Evolutionary conservation across 768 basidiomycete species (phyloP), one percentile per base, ranked within the genome.

Genomic region (Hortiboletus campestris): DNA sequence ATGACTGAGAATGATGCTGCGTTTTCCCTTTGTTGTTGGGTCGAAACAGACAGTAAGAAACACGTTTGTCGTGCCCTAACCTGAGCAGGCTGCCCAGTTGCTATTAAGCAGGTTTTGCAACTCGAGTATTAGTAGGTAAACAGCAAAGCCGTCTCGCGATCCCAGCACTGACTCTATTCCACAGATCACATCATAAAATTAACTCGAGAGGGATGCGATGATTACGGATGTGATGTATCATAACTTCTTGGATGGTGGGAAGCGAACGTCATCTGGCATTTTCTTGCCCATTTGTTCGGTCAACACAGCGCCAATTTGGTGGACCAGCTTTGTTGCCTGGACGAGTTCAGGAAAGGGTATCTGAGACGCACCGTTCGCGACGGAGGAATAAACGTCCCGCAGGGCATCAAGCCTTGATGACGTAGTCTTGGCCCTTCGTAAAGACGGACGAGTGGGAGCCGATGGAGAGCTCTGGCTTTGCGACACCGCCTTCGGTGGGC

Each of bases 151-250:
- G 22, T 39, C 48, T 42, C 36, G 25, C 14, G 12, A 40, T 31
- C 22, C 25, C 2, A n/a, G 43, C 12, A 46, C 17, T 25, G n/a
- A 40, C 12, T 32, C 17, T 42, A 19, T 13, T 11, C 35, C 17
- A 46, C 34, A 51, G 40, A 44, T 36, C 42, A 49, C 14, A 43
- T 35, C n/a, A 51, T 45, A 28, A 41, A 22, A 14, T 57, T 32
- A 32, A 57, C 46, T 28, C 53, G 49, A 19, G 53, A 47, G 45
- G 44, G 32, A 4, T 25, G 25, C 25, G 25, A 25, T 3, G 25
- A 2, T 72, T 86, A 82, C 57, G 84, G 82, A 3, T 87, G 84
- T 55, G 72, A 76, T n/a, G 44, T 49, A 47, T 49, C 34, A 22
- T 36, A 49, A 32, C n/a, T 28, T 12, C n/a, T 28, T 12, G 28